Evolutionary conservation across 352 stramenopile genomes (phyloP), one percentile per base, ranked within the genome.

Genomic region (Sclerospora graminicola): DNA sequence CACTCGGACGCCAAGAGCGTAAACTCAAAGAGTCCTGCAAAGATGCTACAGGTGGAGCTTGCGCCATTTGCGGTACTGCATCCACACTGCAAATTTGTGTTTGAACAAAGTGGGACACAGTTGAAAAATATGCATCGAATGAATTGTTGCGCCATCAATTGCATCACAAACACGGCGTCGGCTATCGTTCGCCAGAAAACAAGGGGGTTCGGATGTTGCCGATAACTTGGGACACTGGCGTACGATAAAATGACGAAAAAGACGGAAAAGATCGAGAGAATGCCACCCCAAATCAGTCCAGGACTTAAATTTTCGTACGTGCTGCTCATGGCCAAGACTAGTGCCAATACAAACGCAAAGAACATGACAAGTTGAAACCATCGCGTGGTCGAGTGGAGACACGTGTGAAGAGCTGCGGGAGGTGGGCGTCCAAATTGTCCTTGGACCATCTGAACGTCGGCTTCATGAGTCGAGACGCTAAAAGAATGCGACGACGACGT

Each of bases 291-390:
- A 50, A 93, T 89, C 16, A 91, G 57, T 0, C 82, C 82, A 0
- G 82, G 73, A 20, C 73, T 88, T 7, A 93, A 51, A 44, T 89
- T 89, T 8, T 78, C 56, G 63, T 93, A 93, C 33, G 63, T 48
- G 34, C 56, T 63, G 11, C 48, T 63, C 52, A 90, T 69, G 23
- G 69, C 79, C 15, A 93, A 15, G 13, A 63, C 57, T 5, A 89
- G 57, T 15, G 78, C 54, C 3, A 80, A 20, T 1, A 84, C 57
- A 40, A 93, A 93, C 18, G 60, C 76, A 11, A 69, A 51, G 52
- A 89, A 89, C 78, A 93, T 90, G 44, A 82, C 53, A 30, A 90
- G 66, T 56, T 93, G 81, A 52, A 93, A 88, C 69, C 73, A 84
- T 15, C 77, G 74, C 35, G 81, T 90, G 13, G 72, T 80, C 40